Evolutionary conservation across 2,329 filamentous ascomycete species (phyloP).

Genomic region (Colletotrichum gloeosporioides): DNA sequence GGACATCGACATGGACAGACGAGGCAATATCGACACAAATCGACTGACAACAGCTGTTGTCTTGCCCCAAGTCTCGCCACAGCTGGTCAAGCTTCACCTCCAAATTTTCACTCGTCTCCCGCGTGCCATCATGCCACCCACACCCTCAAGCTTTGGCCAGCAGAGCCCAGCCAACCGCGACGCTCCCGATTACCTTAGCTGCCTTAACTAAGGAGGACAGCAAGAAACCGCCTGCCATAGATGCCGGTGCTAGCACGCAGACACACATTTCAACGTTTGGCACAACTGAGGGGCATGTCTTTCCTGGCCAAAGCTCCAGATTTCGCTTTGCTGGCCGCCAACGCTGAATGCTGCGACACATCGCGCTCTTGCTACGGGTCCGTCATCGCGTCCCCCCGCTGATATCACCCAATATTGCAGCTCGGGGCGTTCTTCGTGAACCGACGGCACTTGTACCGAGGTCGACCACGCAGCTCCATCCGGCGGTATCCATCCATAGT

Average conservation of each 20-base stretch:
- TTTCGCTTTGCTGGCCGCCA: background rate
- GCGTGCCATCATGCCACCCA: slow-evolving; percentile 18
- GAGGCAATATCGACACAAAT: background rate
- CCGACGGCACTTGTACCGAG: slow-evolving; percentile 6
- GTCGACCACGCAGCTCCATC: background rate
- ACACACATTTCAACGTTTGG: background rate
- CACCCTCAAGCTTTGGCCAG: background rate
- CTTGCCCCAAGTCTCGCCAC: slow-evolving; percentile 13
- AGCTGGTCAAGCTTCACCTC: background rate
- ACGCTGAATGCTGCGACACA: background rate
- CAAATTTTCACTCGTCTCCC: background rate
- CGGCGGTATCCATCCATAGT: background rate
- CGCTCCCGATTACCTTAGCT: slow-evolving; percentile 8
- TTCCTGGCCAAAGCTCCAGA: background rate
- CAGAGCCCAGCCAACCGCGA: slow-evolving; percentile 12
- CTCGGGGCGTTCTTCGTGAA: background rate
- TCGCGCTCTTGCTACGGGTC: background rate
- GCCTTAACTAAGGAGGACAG: background rate
- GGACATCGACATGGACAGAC: background rate
- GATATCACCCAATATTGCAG: slow-evolving; percentile 14
- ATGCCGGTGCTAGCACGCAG: background rate
- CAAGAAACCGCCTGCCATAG: background rate
- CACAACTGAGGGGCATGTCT: background rate
- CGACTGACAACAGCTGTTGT: slow-evolving; percentile 20
- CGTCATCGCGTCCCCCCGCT: background rate